A percentile compares a stretch with the other conserved stretches of the same genome.
Evolutionary conservation across 176 grass and related monocot genomes (phyloP).

Genomic region (Oryza punctata): DNA sequence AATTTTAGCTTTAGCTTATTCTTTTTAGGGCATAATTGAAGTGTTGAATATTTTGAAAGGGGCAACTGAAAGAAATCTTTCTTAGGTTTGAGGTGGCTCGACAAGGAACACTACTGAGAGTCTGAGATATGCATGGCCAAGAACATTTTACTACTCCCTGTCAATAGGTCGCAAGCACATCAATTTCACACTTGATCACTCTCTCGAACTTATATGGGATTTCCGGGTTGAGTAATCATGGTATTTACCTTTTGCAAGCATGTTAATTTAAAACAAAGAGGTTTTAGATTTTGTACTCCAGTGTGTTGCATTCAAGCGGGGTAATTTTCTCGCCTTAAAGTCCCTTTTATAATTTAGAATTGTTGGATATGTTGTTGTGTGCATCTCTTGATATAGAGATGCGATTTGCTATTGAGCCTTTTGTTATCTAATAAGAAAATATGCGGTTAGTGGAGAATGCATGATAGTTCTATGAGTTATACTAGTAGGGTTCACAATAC

Average conservation of each 20-base stretch:
- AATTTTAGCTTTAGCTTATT: no score
- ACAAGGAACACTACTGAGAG: background rate
- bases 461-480: background rate
- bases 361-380: background rate
- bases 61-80: background rate
- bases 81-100: background rate
- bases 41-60: background rate
- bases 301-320: background rate
- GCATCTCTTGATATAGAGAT: background rate
- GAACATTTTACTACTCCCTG: background rate
- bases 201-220: background rate
- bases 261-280: background rate
- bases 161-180: background rate
- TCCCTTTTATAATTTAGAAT: background rate
- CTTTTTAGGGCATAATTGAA: background rate
- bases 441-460: background rate
- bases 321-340: background rate
- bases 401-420: background rate
- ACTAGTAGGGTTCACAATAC: no score
- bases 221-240: background rate
- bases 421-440: background rate
- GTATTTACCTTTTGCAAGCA: background rate
- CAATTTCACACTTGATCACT: background rate
- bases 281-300: background rate
- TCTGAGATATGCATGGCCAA: background rate